Evolutionary conservation across 176 grass and related monocot species (phyloP).

Genomic region (Juncus inflexus): DNA sequence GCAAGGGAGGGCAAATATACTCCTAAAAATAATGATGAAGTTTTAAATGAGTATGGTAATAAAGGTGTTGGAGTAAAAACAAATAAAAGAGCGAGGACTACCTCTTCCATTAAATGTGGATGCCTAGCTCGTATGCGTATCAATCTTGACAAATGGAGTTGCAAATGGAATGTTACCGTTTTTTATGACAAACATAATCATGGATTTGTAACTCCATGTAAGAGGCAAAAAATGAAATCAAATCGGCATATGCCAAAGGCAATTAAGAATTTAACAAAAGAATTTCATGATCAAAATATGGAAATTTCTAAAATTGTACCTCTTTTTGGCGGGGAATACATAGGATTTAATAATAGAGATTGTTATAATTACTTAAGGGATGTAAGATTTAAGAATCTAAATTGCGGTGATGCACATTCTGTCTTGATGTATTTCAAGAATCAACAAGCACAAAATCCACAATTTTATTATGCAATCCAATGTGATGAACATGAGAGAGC

Average conservation of each 20-base stretch:
- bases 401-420: background rate
- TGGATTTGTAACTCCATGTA: background rate
- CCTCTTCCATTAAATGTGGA: too few relatives aligned
- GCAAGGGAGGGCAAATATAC: too few relatives aligned
- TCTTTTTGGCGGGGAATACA: background rate
- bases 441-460: slow-evolving; percentile 6
- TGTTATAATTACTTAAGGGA: background rate
- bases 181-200: background rate
- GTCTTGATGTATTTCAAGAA: slow-evolving; percentile 3
- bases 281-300: background rate
- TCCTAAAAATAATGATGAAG: too few relatives aligned
- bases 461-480: slow-evolving; percentile 14
- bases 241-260: background rate
- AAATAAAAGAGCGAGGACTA: too few relatives aligned
- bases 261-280: background rate
- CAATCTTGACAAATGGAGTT: too few relatives aligned
- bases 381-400: background rate
- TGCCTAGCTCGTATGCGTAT: too few relatives aligned
- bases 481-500: slow-evolving; percentile 2
- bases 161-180: background rate
- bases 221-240: background rate
- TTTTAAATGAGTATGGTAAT: too few relatives aligned
- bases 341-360: background rate
- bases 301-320: background rate
- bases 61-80: too few relatives aligned